Base-by-base conservation (phyloP, 2,329 filamentous ascomycete species). In the Pseudonectria buxi region DNA sequence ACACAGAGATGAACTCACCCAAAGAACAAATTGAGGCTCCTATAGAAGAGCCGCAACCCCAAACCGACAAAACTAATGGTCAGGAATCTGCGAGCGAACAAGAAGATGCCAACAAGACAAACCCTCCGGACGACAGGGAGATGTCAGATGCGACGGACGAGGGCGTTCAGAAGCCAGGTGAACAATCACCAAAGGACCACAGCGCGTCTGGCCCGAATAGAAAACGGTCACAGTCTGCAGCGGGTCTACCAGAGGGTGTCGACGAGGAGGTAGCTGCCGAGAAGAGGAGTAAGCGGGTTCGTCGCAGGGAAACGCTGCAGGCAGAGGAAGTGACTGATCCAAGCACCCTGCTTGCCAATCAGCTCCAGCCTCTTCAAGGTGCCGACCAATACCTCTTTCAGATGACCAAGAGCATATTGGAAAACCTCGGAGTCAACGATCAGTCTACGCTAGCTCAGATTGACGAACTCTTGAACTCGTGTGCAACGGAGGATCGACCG, bases 251-350 rank as follows among this genome's bases (percentile, higher is more conserved):
- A 1, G 77, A 81, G 3, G 64, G 58, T 0, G 64, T 53, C 1
- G 75, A 78, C 7, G 77, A 81, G 33, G 77, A 81, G 24, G 68
- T 65, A 15, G 64, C 62, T 2, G 67, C 73, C 10, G 72, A 74
- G 35, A 82, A 81, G 50, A 66, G 78, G 37, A 82, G 78, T 56
- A 84, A 83, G 51, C 66, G 80, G 32, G 78, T 78, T 22, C 69
- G 79, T 30, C 68, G 79, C 35, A 48, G 61, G 33, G 62, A 65
- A 26, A 78, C 81, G 28, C 72, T 69, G 4, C 65, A 71, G 10
- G 57, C 62, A 4, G 76, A 74, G 25, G 76, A 78, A 32, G 56
- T 61, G 1, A 55, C 71, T 11, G 75, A 79, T 40, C 64, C 72
- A 6, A 71, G 65, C 33, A 68, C 66, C 1, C 59, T 71, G 16